phyloP scores from a whole-genome alignment of 139 green algal genomes.

The Spirogloea muscicola region DNA sequence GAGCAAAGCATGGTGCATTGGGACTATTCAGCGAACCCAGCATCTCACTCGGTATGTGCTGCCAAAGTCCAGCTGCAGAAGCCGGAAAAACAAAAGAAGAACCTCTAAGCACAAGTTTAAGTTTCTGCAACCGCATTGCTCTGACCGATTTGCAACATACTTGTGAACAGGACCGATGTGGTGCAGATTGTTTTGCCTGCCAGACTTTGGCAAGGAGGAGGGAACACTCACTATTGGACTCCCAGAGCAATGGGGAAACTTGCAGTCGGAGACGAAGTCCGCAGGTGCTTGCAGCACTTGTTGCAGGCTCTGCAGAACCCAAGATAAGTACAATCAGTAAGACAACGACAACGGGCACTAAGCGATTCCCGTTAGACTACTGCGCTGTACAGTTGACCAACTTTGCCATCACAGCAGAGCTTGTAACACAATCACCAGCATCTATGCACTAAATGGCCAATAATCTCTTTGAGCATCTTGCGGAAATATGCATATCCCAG shows the following conservation, averaged over 20 bases:
- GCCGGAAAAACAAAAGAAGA: neutral
- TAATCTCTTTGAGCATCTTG: too few species aligned
- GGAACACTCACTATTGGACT: conserved; percentile 27
- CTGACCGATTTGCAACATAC: neutral
- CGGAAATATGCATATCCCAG: too few species aligned
- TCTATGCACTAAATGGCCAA: too few species aligned
- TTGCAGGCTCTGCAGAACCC: neutral
- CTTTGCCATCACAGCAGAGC: too few species aligned
- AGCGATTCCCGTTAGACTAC: neutral
- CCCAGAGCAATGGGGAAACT: conserved; percentile 17
- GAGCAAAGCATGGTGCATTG: conserved; percentile 18
- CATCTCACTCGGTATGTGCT: conserved; percentile 29
- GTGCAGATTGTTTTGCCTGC: too few species aligned
- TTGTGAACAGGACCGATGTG: neutral
- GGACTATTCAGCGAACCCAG: conserved; percentile 16
- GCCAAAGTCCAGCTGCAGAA: conserved; percentile 3
- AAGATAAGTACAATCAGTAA: neutral
- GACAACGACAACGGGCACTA: neutral
- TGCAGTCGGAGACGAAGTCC: too few species aligned
- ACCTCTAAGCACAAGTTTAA: neutral
- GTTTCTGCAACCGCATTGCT: neutral
- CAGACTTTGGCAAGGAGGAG: too few species aligned
- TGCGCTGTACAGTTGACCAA: too few species aligned
- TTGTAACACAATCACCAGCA: too few species aligned
- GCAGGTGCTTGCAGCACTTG: conserved; percentile 10